A percentile compares a stretch with the other conserved stretches of the same genome.
These are phyloP conservation scores for Podaxis carcinomalis DNA, from an alignment of 768 basidiomycete species.

Conservation along the genomic window DNA sequence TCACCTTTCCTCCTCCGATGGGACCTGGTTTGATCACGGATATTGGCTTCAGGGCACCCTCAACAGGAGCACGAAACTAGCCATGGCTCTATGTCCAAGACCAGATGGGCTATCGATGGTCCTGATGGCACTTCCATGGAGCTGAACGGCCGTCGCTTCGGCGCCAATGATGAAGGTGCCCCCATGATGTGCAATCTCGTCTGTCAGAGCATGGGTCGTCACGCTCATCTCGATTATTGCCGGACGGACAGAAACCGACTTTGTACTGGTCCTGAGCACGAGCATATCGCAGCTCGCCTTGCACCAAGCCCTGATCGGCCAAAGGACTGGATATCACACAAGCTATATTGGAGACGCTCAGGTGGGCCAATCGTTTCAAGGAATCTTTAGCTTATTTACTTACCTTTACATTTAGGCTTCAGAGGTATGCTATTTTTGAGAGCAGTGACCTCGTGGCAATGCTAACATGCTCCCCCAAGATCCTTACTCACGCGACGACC, in stretches of 20 bases:
- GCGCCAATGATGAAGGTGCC: slow-evolving; percentile 49
- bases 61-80: slow-evolving; percentile 60
- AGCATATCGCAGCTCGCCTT: slow-evolving; percentile 41
- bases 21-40: background rate
- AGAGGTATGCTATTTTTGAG: slow-evolving; percentile 30
- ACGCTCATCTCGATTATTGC: slow-evolving; percentile 55
- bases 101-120: slow-evolving; percentile 53
- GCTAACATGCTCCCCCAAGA: slow-evolving; percentile 46
- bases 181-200: slow-evolving; percentile 62
- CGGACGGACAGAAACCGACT: slow-evolving; percentile 29
- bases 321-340: slow-evolving; percentile 55
- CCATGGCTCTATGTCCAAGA: slow-evolving; percentile 60
- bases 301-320: slow-evolving; percentile 39
- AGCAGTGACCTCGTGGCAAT: too few species aligned
- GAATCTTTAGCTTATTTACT: background rate
- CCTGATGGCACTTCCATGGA: slow-evolving; percentile 46
- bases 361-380: slow-evolving; percentile 30
- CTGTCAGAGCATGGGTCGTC: slow-evolving; percentile 52
- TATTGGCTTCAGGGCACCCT: slow-evolving; percentile 39
- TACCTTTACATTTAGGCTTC: slow-evolving; percentile 35
- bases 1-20: background rate
- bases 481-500: slow-evolving; percentile 58
- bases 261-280: slow-evolving; percentile 40
- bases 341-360: slow-evolving; percentile 52
- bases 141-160: slow-evolving; percentile 52